These are phyloP conservation scores for Lyophyllum decastes DNA, from an alignment of 768 basidiomycete species.

Conservation along the genomic window DNA sequence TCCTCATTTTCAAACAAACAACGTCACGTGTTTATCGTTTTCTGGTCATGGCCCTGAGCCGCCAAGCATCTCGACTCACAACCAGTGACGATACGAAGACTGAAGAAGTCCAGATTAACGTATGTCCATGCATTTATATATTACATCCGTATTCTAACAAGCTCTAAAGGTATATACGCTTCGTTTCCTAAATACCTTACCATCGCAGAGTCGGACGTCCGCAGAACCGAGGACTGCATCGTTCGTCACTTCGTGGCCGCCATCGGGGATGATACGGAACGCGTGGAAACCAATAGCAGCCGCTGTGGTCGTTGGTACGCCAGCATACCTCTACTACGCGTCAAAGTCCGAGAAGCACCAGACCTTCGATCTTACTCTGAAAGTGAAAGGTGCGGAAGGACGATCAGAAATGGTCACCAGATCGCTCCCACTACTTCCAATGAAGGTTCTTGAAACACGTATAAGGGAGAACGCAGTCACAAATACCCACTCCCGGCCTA, in stretches of 20 bases:
- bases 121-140: neutral
- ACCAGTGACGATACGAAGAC: too few species aligned
- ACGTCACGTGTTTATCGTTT: conserved; percentile 4
- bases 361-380: conserved; percentile 62
- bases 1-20: conserved; percentile 10
- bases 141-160: neutral
- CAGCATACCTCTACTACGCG: conserved; percentile 61
- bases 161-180: neutral
- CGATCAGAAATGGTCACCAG: conserved; percentile 54
- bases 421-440: conserved; percentile 56
- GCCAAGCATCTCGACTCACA: neutral
- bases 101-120: neutral
- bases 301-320: conserved; percentile 53
- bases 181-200: too few species aligned
- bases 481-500: conserved; percentile 47
- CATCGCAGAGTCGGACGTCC: too few species aligned
- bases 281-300: conserved; percentile 71
- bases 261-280: conserved; percentile 54
- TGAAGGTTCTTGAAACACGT: conserved; percentile 54
- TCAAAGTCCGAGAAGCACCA: conserved; percentile 39
- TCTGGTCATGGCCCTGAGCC: neutral
- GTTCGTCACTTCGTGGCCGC: neutral
- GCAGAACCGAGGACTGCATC: neutral
- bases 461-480: conserved; percentile 55
- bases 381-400: conserved; percentile 58